A percentile compares a stretch with the other conserved stretches of the same genome.
phyloP scores from a whole-genome alignment of 805 yeast genomes.

The Scheffersomyces amazonensis region DNA sequence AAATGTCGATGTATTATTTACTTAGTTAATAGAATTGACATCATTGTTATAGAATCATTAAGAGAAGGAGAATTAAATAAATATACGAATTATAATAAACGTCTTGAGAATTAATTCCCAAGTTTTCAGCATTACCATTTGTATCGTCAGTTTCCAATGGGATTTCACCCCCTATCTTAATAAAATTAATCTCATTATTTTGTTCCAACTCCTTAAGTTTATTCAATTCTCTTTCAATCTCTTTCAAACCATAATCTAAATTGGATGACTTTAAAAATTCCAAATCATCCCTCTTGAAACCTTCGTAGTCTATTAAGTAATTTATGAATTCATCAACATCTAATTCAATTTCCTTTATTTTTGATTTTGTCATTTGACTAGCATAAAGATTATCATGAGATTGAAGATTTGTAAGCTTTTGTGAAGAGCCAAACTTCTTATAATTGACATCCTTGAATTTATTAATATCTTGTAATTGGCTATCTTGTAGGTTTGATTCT shows the following conservation, averaged over 20 bases:
- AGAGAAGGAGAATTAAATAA: neutral
- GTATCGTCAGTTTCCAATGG: neutral
- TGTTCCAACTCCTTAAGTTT: conserved; percentile 18
- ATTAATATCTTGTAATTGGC: neutral
- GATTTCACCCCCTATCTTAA: conserved; percentile 30
- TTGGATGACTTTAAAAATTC: conserved; percentile 21
- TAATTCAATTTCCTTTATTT: conserved; percentile 12
- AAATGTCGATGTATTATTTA: conserved; percentile 44
- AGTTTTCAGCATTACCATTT: neutral
- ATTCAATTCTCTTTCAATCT: conserved; percentile 35
- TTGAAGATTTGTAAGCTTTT: neutral
- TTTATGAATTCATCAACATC: conserved; percentile 28
- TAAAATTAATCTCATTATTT: conserved; percentile 9
- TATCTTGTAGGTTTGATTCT: neutral
- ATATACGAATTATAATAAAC: neutral
- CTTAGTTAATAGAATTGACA: neutral
- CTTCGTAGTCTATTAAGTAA: conserved; percentile 26
- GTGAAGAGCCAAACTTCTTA: neutral
- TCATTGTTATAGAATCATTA: neutral
- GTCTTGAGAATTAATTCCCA: neutral
- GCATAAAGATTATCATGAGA: neutral
- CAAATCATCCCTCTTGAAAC: conserved; percentile 24
- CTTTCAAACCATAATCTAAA: conserved; percentile 35
- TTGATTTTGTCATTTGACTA: neutral
- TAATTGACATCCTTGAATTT: conserved; percentile 3